phyloP scores from a whole-genome alignment of 148 eudicot species.

The Rhododendron molle region DNA sequence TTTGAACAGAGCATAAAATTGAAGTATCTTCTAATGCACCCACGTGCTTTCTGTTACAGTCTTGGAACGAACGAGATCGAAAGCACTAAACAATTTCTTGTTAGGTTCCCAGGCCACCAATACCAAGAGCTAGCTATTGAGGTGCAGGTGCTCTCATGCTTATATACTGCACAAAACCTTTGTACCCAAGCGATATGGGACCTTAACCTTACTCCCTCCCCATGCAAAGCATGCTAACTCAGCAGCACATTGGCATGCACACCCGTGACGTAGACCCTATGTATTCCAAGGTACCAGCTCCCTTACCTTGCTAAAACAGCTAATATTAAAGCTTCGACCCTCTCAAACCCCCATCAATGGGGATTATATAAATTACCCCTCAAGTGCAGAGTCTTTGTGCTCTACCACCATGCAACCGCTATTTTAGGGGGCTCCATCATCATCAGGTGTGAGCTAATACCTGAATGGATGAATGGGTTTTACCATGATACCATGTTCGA shows the following conservation, averaged over 20 bases:
- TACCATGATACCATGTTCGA: background rate
- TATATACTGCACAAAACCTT: background rate
- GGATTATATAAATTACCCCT: background rate
- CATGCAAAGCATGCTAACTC: background rate
- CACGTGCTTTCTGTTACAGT: background rate
- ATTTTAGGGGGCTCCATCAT: background rate
- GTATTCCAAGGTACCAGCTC: background rate
- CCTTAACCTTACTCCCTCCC: background rate
- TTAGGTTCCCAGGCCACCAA: background rate
- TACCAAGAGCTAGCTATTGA: background rate
- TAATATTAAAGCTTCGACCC: background rate
- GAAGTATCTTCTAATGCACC: background rate
- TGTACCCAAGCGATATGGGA: background rate
- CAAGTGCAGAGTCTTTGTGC: background rate
- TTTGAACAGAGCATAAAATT: background rate
- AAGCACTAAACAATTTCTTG: background rate
- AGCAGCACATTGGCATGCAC: background rate
- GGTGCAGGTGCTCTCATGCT: background rate
- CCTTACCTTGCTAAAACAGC: background rate
- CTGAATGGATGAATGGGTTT: background rate
- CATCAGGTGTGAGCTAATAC: background rate
- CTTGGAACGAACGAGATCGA: background rate
- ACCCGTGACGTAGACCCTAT: background rate
- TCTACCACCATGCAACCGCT: background rate
- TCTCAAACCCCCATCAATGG: background rate